phyloP scores from a whole-genome alignment of 176 grass and related monocot genomes.

The Zea luxurians region DNA sequence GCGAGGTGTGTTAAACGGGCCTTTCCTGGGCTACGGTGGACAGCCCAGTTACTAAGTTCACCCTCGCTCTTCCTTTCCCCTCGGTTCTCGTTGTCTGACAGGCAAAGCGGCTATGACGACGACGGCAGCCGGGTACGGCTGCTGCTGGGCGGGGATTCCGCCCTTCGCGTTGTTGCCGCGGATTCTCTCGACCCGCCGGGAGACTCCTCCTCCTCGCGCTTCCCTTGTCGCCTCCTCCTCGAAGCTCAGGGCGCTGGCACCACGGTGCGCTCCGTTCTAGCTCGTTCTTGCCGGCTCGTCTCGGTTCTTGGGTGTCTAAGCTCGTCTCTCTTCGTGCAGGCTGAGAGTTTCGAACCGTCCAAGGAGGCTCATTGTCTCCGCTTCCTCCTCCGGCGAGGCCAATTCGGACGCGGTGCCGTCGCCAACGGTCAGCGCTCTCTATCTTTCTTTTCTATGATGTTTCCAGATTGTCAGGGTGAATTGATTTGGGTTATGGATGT shows the following conservation, averaged over 20 bases:
- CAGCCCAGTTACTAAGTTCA: background rate
- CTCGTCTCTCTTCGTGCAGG: conserved; percentile 24
- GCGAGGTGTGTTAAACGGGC: background rate
- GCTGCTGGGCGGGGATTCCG: conserved; percentile 10
- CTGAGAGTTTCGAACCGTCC: conserved; percentile 24
- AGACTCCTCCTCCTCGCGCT: background rate
- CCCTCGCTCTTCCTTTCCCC: background rate
- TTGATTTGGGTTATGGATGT: background rate
- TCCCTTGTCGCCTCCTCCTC: conserved; percentile 26
- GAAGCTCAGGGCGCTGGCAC: conserved; percentile 12
- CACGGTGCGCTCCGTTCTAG: conserved; percentile 10
- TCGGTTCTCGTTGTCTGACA: background rate
- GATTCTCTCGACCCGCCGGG: background rate
- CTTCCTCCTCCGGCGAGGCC: conserved; percentile 36
- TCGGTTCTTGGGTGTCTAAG: conserved; percentile 21
- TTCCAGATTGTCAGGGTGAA: background rate
- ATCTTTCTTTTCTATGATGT: background rate
- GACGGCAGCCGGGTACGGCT: conserved; percentile 23
- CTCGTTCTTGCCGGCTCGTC: background rate
- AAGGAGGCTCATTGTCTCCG: conserved; percentile 6
- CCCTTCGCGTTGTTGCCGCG: background rate
- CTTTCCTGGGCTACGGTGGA: background rate
- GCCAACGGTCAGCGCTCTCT: conserved; percentile 28
- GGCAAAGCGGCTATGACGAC: conserved; percentile 38
- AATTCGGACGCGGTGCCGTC: background rate